Evolutionary conservation across 2,329 filamentous ascomycete species (phyloP).

Genomic region (Botrytis pseudocinerea): DNA sequence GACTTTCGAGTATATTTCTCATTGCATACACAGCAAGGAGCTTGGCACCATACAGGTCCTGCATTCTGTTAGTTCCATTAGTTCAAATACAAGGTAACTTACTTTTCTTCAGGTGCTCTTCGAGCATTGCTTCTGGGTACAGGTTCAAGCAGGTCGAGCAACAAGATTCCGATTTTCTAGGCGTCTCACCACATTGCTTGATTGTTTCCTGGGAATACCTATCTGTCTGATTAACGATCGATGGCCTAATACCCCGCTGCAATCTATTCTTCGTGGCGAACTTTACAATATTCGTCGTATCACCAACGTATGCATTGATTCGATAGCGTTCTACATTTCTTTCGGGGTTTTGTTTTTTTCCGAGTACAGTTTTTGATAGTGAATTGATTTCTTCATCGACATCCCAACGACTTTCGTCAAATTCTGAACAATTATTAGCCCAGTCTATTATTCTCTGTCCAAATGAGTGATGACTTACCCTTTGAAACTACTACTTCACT

Average conservation of each 20-base stretch:
- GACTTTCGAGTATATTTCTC: neutral
- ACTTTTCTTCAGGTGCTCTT: neutral
- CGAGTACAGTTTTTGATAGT: neutral
- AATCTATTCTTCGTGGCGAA: neutral
- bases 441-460: neutral
- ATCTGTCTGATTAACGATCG: neutral
- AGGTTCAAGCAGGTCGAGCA: neutral
- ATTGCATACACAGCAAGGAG: constrained; percentile 4
- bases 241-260: neutral
- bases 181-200: neutral
- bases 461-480: neutral
- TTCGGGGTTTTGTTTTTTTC: neutral
- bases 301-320: neutral
- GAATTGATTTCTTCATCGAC: neutral
- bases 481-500: neutral
- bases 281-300: neutral
- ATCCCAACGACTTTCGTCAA: neutral
- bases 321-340: neutral
- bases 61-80: neutral
- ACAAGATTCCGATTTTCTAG: neutral
- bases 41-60: constrained; percentile 3
- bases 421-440: neutral
- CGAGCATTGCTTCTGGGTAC: neutral
- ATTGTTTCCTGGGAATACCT: neutral
- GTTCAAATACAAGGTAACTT: neutral